These are phyloP conservation scores for Condylostoma magnum DNA, from an alignment of 169 alveolate species.

Conservation along the genomic window DNA sequence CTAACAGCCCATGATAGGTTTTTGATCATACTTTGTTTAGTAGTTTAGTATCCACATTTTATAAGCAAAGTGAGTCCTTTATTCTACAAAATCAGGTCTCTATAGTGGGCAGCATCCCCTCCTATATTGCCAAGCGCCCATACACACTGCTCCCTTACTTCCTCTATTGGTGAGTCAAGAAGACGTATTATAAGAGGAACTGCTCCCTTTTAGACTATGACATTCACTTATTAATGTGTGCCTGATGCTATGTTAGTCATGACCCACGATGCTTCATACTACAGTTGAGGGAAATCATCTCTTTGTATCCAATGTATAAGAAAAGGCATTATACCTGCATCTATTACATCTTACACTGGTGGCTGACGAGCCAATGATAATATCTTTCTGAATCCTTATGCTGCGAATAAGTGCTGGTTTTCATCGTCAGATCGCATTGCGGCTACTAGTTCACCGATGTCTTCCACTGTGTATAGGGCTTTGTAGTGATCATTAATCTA, in stretches of 20 bases:
- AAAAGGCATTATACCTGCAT: slow-evolving; percentile 26
- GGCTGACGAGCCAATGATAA: slow-evolving; percentile 93
- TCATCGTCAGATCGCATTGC: not conserved
- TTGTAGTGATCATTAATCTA: slow-evolving; percentile 16
- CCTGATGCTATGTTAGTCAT: slow-evolving; percentile 97
- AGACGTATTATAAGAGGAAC: slow-evolving; percentile 47
- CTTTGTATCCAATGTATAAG: slow-evolving; percentile 31
- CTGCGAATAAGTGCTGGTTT: slow-evolving; percentile 31
- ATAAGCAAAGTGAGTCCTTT: slow-evolving; percentile 87
- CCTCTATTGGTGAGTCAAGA: slow-evolving; percentile 62
- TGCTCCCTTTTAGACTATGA: slow-evolving; percentile 78
- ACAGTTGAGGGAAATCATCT: slow-evolving; percentile 90
- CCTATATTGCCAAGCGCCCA: slow-evolving; percentile 99
- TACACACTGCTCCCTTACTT: slow-evolving; percentile 96
- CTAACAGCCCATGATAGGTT: slow-evolving; percentile 96
- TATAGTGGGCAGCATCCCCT: slow-evolving; percentile 94
- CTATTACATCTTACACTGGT: slow-evolving; percentile 76
- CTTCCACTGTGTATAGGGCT: not conserved
- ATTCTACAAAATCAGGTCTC: slow-evolving; percentile 86
- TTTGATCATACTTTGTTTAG: slow-evolving; percentile 87
- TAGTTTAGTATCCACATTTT: slow-evolving; percentile 70
- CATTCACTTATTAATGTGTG: slow-evolving; percentile 92
- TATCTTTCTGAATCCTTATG: slow-evolving; percentile 92
- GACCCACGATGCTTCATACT: slow-evolving; percentile 97
- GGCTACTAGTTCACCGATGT: slow-evolving; percentile 1